Conservation (phyloP, 495 filamentous ascomycete genomes). For the Penicillium robsamsonii region DNA sequence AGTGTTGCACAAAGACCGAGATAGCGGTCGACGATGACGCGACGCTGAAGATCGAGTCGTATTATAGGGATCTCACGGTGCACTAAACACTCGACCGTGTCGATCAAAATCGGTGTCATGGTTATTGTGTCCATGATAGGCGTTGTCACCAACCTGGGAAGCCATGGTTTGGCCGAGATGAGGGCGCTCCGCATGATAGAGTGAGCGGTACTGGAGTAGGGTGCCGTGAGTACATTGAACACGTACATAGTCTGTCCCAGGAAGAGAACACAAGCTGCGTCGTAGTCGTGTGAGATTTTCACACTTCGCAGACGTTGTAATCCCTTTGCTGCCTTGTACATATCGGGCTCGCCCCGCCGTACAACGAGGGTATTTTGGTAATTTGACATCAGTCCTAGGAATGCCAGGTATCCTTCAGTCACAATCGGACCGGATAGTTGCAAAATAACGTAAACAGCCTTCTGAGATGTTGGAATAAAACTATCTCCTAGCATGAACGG, state of each 20-base stretch:
- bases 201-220: constrained; percentile 26
- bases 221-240: constrained; percentile 30
- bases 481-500: constrained; percentile 26
- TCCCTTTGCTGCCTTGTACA: constrained; percentile 26
- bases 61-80: constrained; percentile 36
- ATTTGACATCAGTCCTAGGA: constrained; percentile 27
- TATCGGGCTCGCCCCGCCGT: constrained; percentile 22
- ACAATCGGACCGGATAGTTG: constrained; percentile 20
- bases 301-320: constrained; percentile 25
- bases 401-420: constrained; percentile 29
- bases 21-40: constrained; percentile 34
- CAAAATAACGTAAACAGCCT: constrained; percentile 22
- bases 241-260: constrained; percentile 33
- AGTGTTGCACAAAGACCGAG: constrained; percentile 32
- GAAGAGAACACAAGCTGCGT: constrained; percentile 28
- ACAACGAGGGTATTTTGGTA: constrained; percentile 27
- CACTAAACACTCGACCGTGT: constrained; percentile 33
- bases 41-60: constrained; percentile 21
- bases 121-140: constrained; percentile 32
- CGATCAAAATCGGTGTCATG: constrained; percentile 32
- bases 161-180: constrained; percentile 29
- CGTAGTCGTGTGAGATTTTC: constrained; percentile 22
- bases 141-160: constrained; percentile 22
- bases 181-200: constrained; percentile 29
- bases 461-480: constrained; percentile 22